Evolutionary conservation across 129 eudicot genomes (phyloP), one percentile per base, ranked within the genome.

Genomic region (Solidago caesia): DNA sequence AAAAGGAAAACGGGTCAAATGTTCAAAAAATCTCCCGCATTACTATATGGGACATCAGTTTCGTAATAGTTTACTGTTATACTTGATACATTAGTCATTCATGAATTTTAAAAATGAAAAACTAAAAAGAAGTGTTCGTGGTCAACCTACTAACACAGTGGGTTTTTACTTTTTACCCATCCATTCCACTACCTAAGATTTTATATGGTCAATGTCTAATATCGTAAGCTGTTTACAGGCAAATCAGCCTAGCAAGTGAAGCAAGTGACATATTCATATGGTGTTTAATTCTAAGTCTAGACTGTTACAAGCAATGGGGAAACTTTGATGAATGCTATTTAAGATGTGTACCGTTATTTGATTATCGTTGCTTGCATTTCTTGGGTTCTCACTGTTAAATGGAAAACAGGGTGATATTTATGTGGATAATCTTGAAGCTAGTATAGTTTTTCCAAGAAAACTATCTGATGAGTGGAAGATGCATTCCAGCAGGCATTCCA

Each of bases 261-360:
- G 84, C 78, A 41, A 48, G 77, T 16, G 81, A 48, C 55, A 56
- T 87, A 55, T 78, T 84, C 61, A 15, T 84, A 41, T 84, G 88
- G 91, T 81, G 91, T 77, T 82, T 84, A 58, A 68, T 71, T 52
- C 82, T 81, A 72, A 87, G 67, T 59, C 79, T 78, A 15, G 85
- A 87, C 59, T 84, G 86, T 61, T 84, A 67, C 73, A 79, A 84
- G 74, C 85, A 71, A 72, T 84, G 88, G 88, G 88, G 81, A 72
- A 85, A 26, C 51, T 56, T 45, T 14, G 21, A 3, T 72, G 15
- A 67, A 69, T 63, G 56, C 10, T 10, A 1, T 48, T 55, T 56
- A 15, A 12, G 25, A 25, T 57, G 8, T n/a, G 0, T 51, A 4
- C 1, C 1, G 13, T 21, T 47, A 45, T 27, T 33, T 26, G 59